Base-by-base conservation (phyloP, 1,284 basidiomycete genomes). In the Microbotryomycetes sp. region DNA sequence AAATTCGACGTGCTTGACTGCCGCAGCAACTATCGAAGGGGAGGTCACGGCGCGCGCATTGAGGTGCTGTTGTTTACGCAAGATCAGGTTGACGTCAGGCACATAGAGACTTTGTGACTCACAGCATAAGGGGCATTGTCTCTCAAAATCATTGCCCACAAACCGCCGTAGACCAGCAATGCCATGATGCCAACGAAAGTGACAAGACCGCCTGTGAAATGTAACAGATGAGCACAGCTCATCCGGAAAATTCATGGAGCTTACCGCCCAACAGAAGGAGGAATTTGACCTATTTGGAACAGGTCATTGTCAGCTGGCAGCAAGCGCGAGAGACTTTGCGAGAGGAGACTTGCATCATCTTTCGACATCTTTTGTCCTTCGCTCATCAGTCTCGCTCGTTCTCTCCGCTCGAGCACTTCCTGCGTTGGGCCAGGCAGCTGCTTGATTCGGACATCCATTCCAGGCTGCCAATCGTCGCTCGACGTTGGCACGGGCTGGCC, bases 391-490 rank as follows among this genome's bases (percentile, higher is more conserved):
- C n/a, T 59, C 52, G 31, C 52, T 50, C 29, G 60, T 61, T 31
- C 54, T 21, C 30, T 45, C 18, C 23, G 56, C 53, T 35, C 54
- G 29, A 30, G 26, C n/a, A 26, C 27, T 30, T 24, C 21, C 27
- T 52, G 45, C 21, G 31, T 18, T 30, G 67, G 62, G 4, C 57
- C 60, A 2, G 60, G 52, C 15, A 69, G 54, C 50, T 69, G 67
- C 54, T 62, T 60, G 62, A 69, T 63, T 18, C 67, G 52, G 3
- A 63, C 62, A 41, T 69, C 67, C 52, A 45, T 56, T 5, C 67
- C 67, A 3, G 63, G 60, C 21, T 28, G 31, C 65, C 65, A 69
- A 41, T 69, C 65, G 3, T 61, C 60, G 13, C 21, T 26, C 30
- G 65, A 60, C 15, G 31, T 51, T 4, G 65, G 65, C n/a, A 67